Conservation (phyloP, 371 early-diverging fungal species). For the Mucor saturninus region DNA sequence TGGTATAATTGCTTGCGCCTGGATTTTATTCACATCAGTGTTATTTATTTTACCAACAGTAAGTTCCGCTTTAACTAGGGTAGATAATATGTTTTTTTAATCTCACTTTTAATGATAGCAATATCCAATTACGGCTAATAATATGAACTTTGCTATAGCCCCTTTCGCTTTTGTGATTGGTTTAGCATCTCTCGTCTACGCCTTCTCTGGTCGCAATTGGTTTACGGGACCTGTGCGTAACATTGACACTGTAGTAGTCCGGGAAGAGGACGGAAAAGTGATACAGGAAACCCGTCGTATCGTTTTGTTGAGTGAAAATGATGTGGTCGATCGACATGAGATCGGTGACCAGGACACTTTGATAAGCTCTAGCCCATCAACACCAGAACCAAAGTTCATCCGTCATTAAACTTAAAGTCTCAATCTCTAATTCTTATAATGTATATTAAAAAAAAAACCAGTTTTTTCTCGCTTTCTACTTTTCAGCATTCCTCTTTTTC, state of each 20-base stretch:
- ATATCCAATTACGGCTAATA: constrained; percentile 59
- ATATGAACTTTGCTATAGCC: constrained; percentile 64
- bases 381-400: not conserved
- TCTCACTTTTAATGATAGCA: constrained; percentile 14
- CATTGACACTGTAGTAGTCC: constrained; percentile 15
- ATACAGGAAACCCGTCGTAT: constrained; percentile 18
- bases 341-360: not conserved
- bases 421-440: not conserved
- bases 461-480: not conserved
- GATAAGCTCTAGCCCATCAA: not conserved
- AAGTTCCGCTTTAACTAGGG: not conserved
- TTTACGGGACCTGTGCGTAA: constrained; percentile 61
- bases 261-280: constrained; percentile 14
- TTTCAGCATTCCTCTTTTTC: no score
- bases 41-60: constrained; percentile 61
- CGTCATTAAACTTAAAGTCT: not conserved
- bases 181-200: constrained; percentile 51
- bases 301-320: constrained; percentile 8
- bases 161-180: constrained; percentile 45
- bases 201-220: constrained; percentile 59
- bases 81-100: not conserved
- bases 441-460: not conserved
- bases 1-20: constrained; percentile 47
- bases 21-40: constrained; percentile 63
- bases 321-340: constrained; percentile 3